A percentile compares a stretch with the other conserved stretches of the same genome.
These are phyloP conservation scores for Lasiodiplodia gonubiensis DNA, from an alignment of 2,329 filamentous ascomycete species.

Conservation along the genomic window DNA sequence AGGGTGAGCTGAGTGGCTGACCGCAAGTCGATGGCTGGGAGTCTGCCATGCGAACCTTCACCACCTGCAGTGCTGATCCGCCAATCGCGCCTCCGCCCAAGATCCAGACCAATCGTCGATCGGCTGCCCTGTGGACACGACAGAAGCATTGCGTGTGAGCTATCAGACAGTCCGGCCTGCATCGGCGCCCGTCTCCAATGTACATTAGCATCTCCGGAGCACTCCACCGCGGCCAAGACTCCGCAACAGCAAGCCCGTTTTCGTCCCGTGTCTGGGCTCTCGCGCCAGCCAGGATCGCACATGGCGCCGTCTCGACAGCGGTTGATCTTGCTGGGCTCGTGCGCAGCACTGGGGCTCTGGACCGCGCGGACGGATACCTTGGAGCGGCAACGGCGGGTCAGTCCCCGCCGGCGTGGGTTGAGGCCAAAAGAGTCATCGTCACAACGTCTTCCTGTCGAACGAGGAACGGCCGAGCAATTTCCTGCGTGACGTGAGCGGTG, in stretches of 20 bases:
- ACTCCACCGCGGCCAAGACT: not conserved
- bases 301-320: not conserved
- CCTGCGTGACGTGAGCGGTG: not conserved
- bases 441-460: not conserved
- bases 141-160: not conserved
- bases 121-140: not conserved
- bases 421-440: not conserved
- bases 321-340: slow-evolving; percentile 22
- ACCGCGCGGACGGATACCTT: slow-evolving; percentile 1
- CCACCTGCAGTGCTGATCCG: not conserved
- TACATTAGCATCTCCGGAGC: slow-evolving; percentile 1
- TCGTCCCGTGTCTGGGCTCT: slow-evolving; percentile 3
- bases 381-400: not conserved
- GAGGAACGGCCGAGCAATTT: slow-evolving; percentile 1
- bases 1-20: not conserved
- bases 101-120: slow-evolving; percentile 20
- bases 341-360: slow-evolving; percentile 9
- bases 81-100: slow-evolving; percentile 12
- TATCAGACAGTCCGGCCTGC: slow-evolving; percentile 7
- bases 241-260: not conserved
- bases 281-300: slow-evolving; percentile 12
- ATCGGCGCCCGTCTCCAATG: not conserved
- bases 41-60: not conserved
- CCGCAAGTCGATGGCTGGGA: slow-evolving; percentile 5
- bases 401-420: not conserved